A percentile compares a stretch with the other conserved stretches of the same genome.
These are phyloP conservation scores for Chaetomium sp. DNA, from an alignment of 2,329 filamentous ascomycete genomes.

Conservation along the genomic window DNA sequence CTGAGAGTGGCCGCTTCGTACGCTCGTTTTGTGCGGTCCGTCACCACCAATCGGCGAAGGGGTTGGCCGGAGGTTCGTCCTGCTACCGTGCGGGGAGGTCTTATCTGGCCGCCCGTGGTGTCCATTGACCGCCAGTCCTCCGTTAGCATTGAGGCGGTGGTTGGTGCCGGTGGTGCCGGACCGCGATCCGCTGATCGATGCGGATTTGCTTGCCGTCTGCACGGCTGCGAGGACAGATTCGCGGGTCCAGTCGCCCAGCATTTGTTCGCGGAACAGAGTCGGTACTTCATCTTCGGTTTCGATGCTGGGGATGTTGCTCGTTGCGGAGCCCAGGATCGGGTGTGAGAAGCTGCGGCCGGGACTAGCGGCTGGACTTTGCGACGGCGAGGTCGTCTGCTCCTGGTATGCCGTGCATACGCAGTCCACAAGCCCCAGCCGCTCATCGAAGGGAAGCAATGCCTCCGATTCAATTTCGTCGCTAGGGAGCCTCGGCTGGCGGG, in stretches of 20 bases:
- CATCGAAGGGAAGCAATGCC: conserved; percentile 67
- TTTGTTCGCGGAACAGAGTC: conserved; percentile 60
- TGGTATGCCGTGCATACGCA: conserved; percentile 68
- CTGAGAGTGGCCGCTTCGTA: conserved; percentile 46
- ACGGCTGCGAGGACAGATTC: conserved; percentile 64
- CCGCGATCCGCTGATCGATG: conserved; percentile 70
- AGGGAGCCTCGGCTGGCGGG: conserved; percentile 40
- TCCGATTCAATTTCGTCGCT: conserved; percentile 53
- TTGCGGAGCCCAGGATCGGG: conserved; percentile 50
- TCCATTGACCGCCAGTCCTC: conserved; percentile 34
- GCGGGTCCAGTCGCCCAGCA: conserved; percentile 73
- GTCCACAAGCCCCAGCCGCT: conserved; percentile 64
- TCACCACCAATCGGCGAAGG: conserved; percentile 34
- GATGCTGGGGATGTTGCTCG: conserved; percentile 34
- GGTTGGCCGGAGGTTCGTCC: conserved; percentile 44
- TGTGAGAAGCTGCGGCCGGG: conserved; percentile 59
- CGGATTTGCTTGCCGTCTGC: conserved; percentile 62
- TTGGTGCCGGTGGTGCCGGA: conserved; percentile 51
- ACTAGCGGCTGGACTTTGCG: conserved; percentile 62
- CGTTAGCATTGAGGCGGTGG: conserved; percentile 51
- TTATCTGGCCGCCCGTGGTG: conserved; percentile 32
- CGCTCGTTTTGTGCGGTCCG: conserved; percentile 46
- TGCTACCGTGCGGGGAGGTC: conserved; percentile 41
- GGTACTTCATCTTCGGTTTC: conserved; percentile 54
- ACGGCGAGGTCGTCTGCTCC: conserved; percentile 53